These are phyloP conservation scores for Allium cepa DNA, from an alignment of 106 monocot genomes.

Conservation along the genomic window DNA sequence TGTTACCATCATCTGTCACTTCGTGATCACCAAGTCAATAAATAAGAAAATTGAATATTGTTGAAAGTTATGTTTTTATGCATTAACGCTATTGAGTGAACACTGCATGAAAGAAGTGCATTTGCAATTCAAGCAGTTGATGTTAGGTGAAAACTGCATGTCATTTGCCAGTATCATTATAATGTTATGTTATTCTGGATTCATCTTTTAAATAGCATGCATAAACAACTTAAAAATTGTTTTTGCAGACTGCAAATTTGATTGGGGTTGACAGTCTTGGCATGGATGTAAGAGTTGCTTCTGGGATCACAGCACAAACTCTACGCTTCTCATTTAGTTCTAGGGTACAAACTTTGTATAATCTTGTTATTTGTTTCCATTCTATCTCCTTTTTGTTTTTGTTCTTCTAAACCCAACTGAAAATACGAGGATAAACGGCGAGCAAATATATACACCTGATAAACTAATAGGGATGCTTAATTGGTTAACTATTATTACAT, in stretches of 20 bases:
- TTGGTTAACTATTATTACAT: too few relatives aligned
- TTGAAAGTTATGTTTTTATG: not conserved
- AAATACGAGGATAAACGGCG: too few relatives aligned
- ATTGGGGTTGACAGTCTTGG: conserved; percentile 81
- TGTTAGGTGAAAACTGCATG: not conserved
- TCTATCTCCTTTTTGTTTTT: too few relatives aligned
- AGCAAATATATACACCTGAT: too few relatives aligned
- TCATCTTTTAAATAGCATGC: not conserved
- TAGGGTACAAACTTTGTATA: conserved; percentile 26
- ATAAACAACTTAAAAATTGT: not conserved
- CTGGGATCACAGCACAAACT: conserved; percentile 48
- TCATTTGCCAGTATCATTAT: not conserved
- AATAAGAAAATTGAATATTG: not conserved
- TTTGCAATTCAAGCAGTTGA: too few relatives aligned
- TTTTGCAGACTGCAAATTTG: conserved; percentile 48
- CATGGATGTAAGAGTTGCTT: conserved; percentile 70
- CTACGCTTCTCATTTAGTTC: conserved; percentile 76
- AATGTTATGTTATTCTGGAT: not conserved
- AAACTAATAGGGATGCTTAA: too few relatives aligned
- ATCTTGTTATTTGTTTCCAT: not conserved
- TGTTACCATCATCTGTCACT: not conserved
- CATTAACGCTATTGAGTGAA: not conserved
- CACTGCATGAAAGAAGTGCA: too few relatives aligned
- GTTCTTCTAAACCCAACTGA: too few relatives aligned
- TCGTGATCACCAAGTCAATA: not conserved